phyloP scores from a whole-genome alignment of 441 rosid species.

The Aleurites moluccanus region DNA sequence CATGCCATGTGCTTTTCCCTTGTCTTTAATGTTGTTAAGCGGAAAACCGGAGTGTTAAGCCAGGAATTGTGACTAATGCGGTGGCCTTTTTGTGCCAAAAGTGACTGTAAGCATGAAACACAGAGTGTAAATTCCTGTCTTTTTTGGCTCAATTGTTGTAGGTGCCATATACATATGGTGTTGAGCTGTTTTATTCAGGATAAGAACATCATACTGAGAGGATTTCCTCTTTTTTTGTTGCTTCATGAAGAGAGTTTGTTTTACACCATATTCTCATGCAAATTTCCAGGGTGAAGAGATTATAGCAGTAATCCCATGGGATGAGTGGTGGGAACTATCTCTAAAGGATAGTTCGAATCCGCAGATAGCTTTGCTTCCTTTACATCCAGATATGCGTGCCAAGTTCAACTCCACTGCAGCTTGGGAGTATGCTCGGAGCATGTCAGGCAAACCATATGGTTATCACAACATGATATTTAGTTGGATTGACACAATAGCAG shows the following conservation, averaged over 20 bases:
- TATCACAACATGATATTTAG: slow-evolving; percentile 99
- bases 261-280: slow-evolving; percentile 2
- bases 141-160: neutral
- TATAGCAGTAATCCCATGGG: slow-evolving; percentile 85
- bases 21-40: neutral
- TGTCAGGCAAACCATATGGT: slow-evolving; percentile 96
- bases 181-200: neutral
- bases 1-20: neutral
- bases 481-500: slow-evolving; percentile 91
- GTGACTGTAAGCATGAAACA: neutral
- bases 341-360: slow-evolving; percentile 88
- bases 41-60: neutral
- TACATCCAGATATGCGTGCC: slow-evolving; percentile 74
- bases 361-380: slow-evolving; percentile 87
- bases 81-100: neutral
- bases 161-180: neutral
- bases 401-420: slow-evolving; percentile 85
- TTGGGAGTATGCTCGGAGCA: slow-evolving; percentile 90
- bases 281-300: slow-evolving; percentile 83
- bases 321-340: slow-evolving; percentile 92
- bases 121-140: neutral
- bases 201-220: neutral
- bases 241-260: neutral
- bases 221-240: slow-evolving; percentile 1
- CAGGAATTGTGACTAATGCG: neutral